Base-by-base conservation (phyloP, 192 early-diverging fungal genomes). In the Coemansia umbellata region DNA sequence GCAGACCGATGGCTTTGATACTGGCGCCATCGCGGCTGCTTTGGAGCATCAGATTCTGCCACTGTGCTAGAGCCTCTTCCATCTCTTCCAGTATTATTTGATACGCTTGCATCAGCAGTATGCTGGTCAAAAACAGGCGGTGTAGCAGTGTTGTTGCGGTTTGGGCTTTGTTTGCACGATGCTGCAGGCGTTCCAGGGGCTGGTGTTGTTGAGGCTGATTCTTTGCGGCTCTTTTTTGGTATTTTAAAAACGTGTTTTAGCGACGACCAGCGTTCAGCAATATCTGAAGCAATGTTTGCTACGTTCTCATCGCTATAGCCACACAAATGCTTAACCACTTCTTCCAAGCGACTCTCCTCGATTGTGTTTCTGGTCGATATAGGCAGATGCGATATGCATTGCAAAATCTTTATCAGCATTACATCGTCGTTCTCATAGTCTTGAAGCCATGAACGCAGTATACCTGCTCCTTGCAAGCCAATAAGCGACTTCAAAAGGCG, bases 361-460 rank as follows among this genome's bases (percentile, higher is more conserved):
- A 95, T 81, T 3, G 85, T 78, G 64, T 97, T 94, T 24, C 85
- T 67, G 7, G 89, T 86, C 6, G 86, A 60, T 9, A 94, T 80
- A 8, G 94, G 94, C 40, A 97, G 78, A 18, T 77, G 78, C 3
- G 82, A 80, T 28, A 97, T 60, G 10, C 92, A 84, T 67, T 64
- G 64, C 41, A 82, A 73, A 48, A 85, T 81, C 61, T 81, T 81
- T 53, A 61, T 73, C 32, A 89, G 57, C 55, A 85, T 83, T 30
- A 84, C 79, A 1, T 72, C 62, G 37, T 87, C 81, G 31, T 74
- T 66, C 37, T 78, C 79, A 63, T 85, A 85, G 58, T 84, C 81
- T 35, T 73, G 65, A 21, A 92, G 63, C 87, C 72, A 75, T 11
- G 56, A 31, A 1, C 72, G 60, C 47, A 75, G 45, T n/a, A 75